Conservation (phyloP, 345 rosid species). For the Eutrema heterophyllum region DNA sequence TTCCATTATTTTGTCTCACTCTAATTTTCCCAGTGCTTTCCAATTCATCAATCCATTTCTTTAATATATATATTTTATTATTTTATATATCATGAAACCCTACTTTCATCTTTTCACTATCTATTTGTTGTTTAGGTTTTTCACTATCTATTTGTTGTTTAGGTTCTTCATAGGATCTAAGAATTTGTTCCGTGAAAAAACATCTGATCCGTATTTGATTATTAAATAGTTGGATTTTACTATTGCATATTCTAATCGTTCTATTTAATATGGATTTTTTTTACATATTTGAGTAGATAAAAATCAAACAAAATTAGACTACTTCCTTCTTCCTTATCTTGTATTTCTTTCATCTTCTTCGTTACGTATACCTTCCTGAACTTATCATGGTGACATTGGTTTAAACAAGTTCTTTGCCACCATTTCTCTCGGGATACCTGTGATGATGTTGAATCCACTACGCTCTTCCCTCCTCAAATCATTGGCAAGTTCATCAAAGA, state of each 20-base stretch:
- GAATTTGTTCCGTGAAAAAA: conserved; percentile 2
- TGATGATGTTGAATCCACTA: no score
- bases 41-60: conserved; percentile 33
- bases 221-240: neutral
- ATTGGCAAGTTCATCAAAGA: no score
- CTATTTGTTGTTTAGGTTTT: no score
- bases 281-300: no score
- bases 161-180: neutral
- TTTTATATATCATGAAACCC: neutral
- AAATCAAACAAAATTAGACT: no score
- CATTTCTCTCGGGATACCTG: no score
- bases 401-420: no score
- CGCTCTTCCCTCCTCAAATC: no score
- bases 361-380: no score
- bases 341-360: no score
- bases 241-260: neutral
- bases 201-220: conserved; percentile 13
- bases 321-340: no score
- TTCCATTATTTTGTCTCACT: conserved; percentile 19
- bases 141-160: conserved; percentile 21
- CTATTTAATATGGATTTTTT: neutral
- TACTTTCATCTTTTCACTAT: conserved; percentile 10
- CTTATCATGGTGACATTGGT: no score
- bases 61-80: neutral
- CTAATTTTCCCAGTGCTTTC: conserved; percentile 23